These are phyloP conservation scores for Taxawa tesnikishii DNA, from an alignment of 2,329 filamentous ascomycete species.

Conservation along the genomic window DNA sequence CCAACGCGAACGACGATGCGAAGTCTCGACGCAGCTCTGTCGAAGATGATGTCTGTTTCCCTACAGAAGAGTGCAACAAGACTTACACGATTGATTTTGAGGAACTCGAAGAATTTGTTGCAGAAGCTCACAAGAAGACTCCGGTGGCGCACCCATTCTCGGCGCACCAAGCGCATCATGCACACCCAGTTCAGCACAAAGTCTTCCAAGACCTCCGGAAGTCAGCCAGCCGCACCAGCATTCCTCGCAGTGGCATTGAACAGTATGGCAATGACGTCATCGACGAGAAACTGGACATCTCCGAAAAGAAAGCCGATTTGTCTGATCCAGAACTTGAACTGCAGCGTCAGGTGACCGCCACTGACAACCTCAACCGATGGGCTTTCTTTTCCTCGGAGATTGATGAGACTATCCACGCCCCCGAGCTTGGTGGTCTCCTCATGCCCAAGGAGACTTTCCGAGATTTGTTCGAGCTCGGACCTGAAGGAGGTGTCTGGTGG, in stretches of 20 bases:
- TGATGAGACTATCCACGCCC: conserved; percentile 84
- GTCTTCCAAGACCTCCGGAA: conserved; percentile 5
- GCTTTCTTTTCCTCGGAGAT: conserved; percentile 95
- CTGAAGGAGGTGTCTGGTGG: conserved; percentile 89
- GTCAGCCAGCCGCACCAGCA: neutral
- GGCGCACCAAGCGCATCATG: conserved; percentile 8
- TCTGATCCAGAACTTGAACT: conserved; percentile 16
- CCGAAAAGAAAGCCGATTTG: conserved; percentile 32
- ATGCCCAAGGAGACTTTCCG: conserved; percentile 83
- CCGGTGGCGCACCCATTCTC: conserved; percentile 30
- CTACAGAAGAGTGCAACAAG: conserved; percentile 65
- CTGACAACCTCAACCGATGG: conserved; percentile 56
- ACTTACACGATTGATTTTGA: conserved; percentile 83
- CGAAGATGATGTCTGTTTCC: conserved; percentile 84
- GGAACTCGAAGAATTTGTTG: conserved; percentile 83
- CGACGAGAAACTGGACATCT: conserved; percentile 18
- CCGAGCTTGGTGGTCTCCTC: conserved; percentile 76
- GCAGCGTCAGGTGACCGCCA: conserved; percentile 12
- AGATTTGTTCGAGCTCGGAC: conserved; percentile 65
- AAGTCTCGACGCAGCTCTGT: conserved; percentile 53
- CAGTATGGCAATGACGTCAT: conserved; percentile 19
- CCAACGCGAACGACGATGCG: conserved; percentile 46
- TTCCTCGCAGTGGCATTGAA: conserved; percentile 8
- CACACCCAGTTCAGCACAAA: neutral
- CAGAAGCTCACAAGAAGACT: conserved; percentile 38